Evolutionary conservation across 257 asterid species (phyloP).

Genomic region (Misopates orontium): DNA sequence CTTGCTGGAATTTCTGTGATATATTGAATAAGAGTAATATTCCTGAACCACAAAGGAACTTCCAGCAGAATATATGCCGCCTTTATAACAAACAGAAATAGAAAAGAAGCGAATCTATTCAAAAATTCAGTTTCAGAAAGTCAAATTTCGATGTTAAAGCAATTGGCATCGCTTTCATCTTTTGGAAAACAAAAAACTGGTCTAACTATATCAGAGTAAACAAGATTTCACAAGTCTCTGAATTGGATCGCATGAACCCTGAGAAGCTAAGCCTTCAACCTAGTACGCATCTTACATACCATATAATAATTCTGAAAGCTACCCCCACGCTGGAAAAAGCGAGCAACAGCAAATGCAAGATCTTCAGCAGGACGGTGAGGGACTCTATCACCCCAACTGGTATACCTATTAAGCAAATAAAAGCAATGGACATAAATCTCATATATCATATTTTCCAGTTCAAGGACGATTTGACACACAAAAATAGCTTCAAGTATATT

Average conservation of each 20-base stretch:
- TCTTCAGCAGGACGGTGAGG: constrained; percentile 91
- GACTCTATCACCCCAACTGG: constrained; percentile 84
- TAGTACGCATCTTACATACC: constrained; percentile 46
- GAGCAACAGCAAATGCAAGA: constrained; percentile 96
- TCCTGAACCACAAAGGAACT: constrained; percentile 5
- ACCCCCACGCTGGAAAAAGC: constrained; percentile 95
- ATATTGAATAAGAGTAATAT: constrained; percentile 5
- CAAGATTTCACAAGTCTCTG: not conserved
- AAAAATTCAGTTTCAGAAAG: constrained; percentile 5
- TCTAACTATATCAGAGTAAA: no score
- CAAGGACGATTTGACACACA: constrained; percentile 12
- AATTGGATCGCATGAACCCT: constrained; percentile 18
- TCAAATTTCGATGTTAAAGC: no score
- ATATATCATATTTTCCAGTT: constrained; percentile 7
- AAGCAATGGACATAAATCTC: constrained; percentile 21
- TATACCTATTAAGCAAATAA: constrained; percentile 50
- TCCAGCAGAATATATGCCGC: not conserved
- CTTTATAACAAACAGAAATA: not conserved
- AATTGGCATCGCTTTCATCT: no score
- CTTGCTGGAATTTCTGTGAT: constrained; percentile 19
- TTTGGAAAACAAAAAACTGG: no score
- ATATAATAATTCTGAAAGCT: constrained; percentile 91
- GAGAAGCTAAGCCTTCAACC: constrained; percentile 13
- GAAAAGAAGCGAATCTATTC: not conserved
- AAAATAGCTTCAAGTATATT: constrained; percentile 3